Conservation (phyloP, 495 filamentous ascomycete genomes). For the Xylaria intraflava region DNA sequence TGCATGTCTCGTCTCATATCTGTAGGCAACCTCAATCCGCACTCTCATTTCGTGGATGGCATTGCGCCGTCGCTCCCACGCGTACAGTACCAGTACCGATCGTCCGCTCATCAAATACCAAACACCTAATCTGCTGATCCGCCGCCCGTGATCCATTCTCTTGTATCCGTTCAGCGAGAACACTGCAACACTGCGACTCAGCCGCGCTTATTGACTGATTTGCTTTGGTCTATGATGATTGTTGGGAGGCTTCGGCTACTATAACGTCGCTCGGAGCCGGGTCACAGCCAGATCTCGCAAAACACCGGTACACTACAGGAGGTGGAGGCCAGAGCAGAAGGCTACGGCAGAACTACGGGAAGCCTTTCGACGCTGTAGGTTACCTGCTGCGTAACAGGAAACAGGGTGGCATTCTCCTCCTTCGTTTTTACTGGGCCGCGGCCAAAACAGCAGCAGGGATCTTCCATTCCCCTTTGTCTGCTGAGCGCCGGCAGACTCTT, state of each 20-base stretch:
- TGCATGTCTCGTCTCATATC: too few species aligned
- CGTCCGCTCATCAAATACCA: not conserved
- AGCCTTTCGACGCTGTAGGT: not conserved
- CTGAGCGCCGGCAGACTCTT: not conserved
- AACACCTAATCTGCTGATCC: not conserved
- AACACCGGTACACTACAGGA: too few species aligned
- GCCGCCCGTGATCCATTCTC: not conserved
- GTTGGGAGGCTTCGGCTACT: too few species aligned
- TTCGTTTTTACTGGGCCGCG: slow-evolving; percentile 1
- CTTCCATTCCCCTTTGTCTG: not conserved
- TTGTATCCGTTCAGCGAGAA: too few species aligned
- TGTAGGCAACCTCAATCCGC: not conserved
- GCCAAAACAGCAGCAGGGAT: slow-evolving; percentile 6
- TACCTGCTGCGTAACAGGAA: not conserved
- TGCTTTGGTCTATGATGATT: too few species aligned
- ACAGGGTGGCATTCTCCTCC: not conserved
- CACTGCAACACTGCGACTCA: too few species aligned
- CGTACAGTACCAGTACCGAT: not conserved
- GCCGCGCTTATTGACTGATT: too few species aligned
- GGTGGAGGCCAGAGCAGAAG: slow-evolving; percentile 3
- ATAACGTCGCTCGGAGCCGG: too few species aligned
- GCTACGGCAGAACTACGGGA: not conserved
- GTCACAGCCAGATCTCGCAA: too few species aligned
- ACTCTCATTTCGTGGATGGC: not conserved
- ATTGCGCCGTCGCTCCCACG: not conserved